Conservation (phyloP, 2,329 filamentous ascomycete species). For the Hypoxylon sp. region DNA sequence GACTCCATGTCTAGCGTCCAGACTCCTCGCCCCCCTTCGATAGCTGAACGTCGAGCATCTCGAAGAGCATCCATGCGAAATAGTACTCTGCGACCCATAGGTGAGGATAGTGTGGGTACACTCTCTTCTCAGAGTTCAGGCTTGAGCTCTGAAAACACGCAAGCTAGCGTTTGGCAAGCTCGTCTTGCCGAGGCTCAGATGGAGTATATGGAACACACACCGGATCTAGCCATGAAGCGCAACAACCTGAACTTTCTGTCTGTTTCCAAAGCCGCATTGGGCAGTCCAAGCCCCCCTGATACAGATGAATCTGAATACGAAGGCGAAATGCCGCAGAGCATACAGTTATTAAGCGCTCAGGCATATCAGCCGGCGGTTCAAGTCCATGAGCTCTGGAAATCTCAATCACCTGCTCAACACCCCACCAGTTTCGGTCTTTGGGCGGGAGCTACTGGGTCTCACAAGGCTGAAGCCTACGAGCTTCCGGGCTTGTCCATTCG, state of each 20-base stretch:
- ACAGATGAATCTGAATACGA: conserved; percentile 61
- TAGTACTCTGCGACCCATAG: conserved; percentile 45
- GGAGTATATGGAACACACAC: conserved; percentile 58
- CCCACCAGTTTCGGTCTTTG: conserved; percentile 41
- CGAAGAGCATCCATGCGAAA: conserved; percentile 54
- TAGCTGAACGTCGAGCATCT: conserved; percentile 55
- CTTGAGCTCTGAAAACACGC: conserved; percentile 50
- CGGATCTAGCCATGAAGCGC: conserved; percentile 53
- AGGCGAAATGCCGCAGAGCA: conserved; percentile 41
- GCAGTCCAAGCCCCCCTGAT: conserved; percentile 67
- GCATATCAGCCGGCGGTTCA: conserved; percentile 19
- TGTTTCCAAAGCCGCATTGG: conserved; percentile 56
- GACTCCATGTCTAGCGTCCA: conserved; percentile 63
- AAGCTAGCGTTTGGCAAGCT: conserved; percentile 58
- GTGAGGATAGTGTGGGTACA: conserved; percentile 44
- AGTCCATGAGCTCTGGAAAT: conserved; percentile 43
- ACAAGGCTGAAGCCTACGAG: conserved; percentile 20
- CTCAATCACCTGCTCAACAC: conserved; percentile 20
- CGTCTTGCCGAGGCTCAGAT: conserved; percentile 60
- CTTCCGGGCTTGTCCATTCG: conserved; percentile 53
- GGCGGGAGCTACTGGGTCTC: conserved; percentile 26
- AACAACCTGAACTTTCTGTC: conserved; percentile 56
- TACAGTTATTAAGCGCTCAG: conserved; percentile 24
- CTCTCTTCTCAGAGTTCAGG: conserved; percentile 45
- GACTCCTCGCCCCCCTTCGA: conserved; percentile 54